Evolutionary conservation across 805 yeast genomes (phyloP), one percentile per base, ranked within the genome.

Genomic region (Yarrowia porcina): DNA sequence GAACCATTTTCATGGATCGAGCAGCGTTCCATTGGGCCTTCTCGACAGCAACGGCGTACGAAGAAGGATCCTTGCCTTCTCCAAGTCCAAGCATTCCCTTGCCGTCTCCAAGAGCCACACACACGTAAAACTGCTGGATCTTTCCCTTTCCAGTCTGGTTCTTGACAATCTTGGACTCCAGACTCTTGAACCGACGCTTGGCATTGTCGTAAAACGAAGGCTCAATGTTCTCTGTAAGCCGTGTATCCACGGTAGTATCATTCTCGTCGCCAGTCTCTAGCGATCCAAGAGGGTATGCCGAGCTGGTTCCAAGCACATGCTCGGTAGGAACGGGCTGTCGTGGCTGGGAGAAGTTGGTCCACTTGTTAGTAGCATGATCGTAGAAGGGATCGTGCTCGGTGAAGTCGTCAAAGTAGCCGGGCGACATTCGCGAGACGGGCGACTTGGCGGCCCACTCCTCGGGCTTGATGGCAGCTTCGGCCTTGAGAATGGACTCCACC

Each of bases 41-140:
- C 41, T 82, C 77, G 33, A 87, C 81, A 2, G 98, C 97, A 59
- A 87, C 77, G 77, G 87, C 82, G 65, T 87, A 90, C 9, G 50
- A 33, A 63, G 83, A 86, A 68, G 90, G 80, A 65, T 94, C 93
- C 72, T 89, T 90, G 66, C 98, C 99, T 74, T 91, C 96, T 56
- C 98, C 99, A 54, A 92, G 79, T 36, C 98, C 98, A 65, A 94
- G 80, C 87, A 90, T 88, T 67, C 99, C 99, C 67, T 89, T 88
- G 63, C 86, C 82, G 75, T 94, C 96, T 52, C 99, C 99, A 15
- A 89, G 97, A 36, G 91, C 88, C 13, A 91, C 93, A 66, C 94
- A 75, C 0, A 91, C 88, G 75, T 89, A 93, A 73, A 84, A 87
- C 39, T 90, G 83, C 59, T 87, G 84, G 67, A 89, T 89, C 73